These are phyloP conservation scores for Tuber borchii DNA, from an alignment of 495 filamentous ascomycete genomes.

Conservation along the genomic window DNA sequence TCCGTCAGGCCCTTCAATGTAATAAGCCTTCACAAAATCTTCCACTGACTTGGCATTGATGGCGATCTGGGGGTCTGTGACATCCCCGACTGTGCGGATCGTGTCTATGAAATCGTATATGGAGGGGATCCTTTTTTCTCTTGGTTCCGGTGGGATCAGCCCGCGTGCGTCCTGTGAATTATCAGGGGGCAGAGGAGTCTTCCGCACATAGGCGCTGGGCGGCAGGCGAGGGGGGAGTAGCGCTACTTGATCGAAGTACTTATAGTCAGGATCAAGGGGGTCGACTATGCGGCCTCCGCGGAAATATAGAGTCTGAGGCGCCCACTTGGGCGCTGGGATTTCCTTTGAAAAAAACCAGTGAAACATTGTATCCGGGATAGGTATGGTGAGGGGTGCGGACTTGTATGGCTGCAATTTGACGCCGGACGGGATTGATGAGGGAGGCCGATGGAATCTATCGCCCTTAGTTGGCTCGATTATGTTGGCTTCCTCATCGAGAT, in stretches of 20 bases:
- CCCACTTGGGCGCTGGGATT: background rate
- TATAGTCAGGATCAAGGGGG: background rate
- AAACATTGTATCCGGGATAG: background rate
- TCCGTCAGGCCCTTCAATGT: background rate
- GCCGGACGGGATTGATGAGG: background rate
- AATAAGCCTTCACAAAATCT: background rate
- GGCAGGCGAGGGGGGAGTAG: background rate
- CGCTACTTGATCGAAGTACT: background rate
- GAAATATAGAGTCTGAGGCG: background rate
- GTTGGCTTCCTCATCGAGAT: background rate
- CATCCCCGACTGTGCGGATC: background rate
- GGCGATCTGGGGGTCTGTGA: background rate
- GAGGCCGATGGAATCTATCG: background rate
- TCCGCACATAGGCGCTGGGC: background rate
- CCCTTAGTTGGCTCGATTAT: background rate
- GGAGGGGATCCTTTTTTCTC: background rate
- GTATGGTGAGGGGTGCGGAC: background rate
- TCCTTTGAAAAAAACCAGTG: background rate
- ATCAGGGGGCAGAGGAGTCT: background rate
- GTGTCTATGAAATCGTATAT: background rate
- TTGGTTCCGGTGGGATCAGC: background rate
- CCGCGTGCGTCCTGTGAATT: background rate
- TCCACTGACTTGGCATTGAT: background rate
- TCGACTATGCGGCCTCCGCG: background rate
- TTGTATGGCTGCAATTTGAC: background rate